Percentiles rank a stretch among this genome's conserved stretches.
Evolutionary conservation across 2,329 filamentous ascomycete species (phyloP).

Genomic region (Emericellopsis cladophorae): DNA sequence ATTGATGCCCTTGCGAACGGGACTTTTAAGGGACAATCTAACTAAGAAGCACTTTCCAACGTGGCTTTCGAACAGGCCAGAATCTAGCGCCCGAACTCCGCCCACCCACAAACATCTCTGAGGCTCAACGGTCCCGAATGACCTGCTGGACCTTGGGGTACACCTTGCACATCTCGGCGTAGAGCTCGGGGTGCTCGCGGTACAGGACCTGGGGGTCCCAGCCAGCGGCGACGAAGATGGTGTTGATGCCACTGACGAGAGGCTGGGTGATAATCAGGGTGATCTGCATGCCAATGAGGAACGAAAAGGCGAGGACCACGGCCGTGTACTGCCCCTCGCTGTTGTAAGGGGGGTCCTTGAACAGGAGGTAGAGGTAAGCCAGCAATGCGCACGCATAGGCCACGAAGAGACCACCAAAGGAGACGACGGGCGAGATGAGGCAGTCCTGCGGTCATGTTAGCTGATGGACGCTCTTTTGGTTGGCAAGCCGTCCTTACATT

Average conservation of each 20-base stretch:
- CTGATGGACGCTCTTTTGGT: too few species aligned
- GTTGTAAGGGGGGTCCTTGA: conserved; percentile 75
- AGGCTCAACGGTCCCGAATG: conserved; percentile 24
- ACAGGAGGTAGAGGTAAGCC: conserved; percentile 75
- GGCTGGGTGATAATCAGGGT: conserved; percentile 84
- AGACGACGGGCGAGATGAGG: conserved; percentile 61
- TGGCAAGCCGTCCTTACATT: conserved; percentile 34
- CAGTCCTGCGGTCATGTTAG: conserved; percentile 41
- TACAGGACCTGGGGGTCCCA: conserved; percentile 65
- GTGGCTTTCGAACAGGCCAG: too few species aligned
- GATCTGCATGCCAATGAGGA: conserved; percentile 83
- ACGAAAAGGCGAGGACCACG: conserved; percentile 72
- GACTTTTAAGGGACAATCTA: too few species aligned
- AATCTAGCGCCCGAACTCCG: too few species aligned
- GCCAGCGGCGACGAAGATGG: conserved; percentile 71
- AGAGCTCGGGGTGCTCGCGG: conserved; percentile 70
- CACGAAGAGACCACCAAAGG: conserved; percentile 72
- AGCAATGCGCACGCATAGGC: conserved; percentile 72
- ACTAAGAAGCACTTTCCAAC: too few species aligned
- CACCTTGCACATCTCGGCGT: conserved; percentile 62
- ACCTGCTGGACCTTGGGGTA: conserved; percentile 77
- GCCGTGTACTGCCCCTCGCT: conserved; percentile 52
- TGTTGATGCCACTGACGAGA: conserved; percentile 77
- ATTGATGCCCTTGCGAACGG: too few species aligned
- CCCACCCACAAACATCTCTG: too few species aligned